phyloP scores from a whole-genome alignment of 805 yeast species.

The Lipomyces spencermartinsiae region DNA sequence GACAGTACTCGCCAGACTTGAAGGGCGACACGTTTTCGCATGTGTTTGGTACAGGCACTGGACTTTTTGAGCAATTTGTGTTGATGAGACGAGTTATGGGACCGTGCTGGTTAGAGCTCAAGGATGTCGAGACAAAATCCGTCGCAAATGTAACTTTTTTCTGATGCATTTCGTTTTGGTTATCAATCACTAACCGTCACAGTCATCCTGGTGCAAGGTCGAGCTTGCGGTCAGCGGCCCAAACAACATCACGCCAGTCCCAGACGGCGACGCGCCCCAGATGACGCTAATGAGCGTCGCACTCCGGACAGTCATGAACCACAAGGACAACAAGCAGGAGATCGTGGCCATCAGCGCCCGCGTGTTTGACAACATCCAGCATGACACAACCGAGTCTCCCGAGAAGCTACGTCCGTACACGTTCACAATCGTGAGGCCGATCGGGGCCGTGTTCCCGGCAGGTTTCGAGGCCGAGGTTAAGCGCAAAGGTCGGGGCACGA shows the following conservation, averaged over 20 bases:
- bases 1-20: constrained; percentile 60
- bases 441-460: constrained; percentile 66
- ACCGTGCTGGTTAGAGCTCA: constrained; percentile 91
- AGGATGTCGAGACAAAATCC: constrained; percentile 63
- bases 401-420: constrained; percentile 63
- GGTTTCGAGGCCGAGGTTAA: constrained; percentile 70
- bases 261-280: constrained; percentile 59
- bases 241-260: constrained; percentile 54
- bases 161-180: background rate
- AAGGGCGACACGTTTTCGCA: constrained; percentile 78
- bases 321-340: constrained; percentile 80
- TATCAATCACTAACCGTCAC: background rate
- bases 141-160: constrained; percentile 56
- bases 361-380: constrained; percentile 69
- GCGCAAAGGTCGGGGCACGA: constrained; percentile 54
- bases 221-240: constrained; percentile 62
- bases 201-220: constrained; percentile 73
- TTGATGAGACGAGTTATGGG: constrained; percentile 88
- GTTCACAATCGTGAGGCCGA: constrained; percentile 81
- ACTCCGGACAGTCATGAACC: constrained; percentile 79
- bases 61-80: constrained; percentile 84
- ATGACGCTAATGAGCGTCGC: constrained; percentile 76
- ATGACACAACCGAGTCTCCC: constrained; percentile 75
- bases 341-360: constrained; percentile 83
- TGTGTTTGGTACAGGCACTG: constrained; percentile 78